Percentiles rank a stretch among this genome's conserved stretches.
Conservation (phyloP, 2,329 filamentous ascomycete genomes). For the Aspergillus niger region DNA sequence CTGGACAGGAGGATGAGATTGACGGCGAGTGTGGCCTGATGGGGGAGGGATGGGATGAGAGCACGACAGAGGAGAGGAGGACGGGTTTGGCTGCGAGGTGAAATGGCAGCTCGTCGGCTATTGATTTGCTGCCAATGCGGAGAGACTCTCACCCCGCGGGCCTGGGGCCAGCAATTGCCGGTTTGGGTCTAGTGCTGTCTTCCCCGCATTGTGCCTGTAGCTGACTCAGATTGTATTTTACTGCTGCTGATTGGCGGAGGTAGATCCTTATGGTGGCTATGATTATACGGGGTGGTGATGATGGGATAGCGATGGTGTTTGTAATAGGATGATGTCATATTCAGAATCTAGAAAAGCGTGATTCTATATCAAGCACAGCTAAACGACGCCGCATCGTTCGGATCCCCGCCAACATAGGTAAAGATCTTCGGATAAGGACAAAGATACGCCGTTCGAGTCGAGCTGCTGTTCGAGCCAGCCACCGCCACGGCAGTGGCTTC, state of each 20-base stretch:
- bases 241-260: too few species aligned
- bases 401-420: background rate
- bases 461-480: background rate
- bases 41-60: background rate
- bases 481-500: background rate
- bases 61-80: background rate
- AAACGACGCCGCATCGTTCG: background rate
- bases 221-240: too few species aligned
- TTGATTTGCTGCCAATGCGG: slow-evolving; percentile 2
- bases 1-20: background rate
- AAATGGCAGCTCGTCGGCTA: slow-evolving; percentile 5
- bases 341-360: too few species aligned
- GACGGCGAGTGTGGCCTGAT: background rate
- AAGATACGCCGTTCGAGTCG: background rate
- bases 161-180: background rate
- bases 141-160: background rate
- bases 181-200: background rate
- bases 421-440: background rate
- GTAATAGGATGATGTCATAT: too few species aligned
- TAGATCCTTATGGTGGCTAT: background rate
- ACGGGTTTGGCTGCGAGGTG: background rate
- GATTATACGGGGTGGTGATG: too few species aligned
- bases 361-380: background rate
- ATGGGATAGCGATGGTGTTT: too few species aligned
- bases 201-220: background rate